Conservation (phyloP, 1,139 yeast genomes). For the Komagataea norvegica region DNA sequence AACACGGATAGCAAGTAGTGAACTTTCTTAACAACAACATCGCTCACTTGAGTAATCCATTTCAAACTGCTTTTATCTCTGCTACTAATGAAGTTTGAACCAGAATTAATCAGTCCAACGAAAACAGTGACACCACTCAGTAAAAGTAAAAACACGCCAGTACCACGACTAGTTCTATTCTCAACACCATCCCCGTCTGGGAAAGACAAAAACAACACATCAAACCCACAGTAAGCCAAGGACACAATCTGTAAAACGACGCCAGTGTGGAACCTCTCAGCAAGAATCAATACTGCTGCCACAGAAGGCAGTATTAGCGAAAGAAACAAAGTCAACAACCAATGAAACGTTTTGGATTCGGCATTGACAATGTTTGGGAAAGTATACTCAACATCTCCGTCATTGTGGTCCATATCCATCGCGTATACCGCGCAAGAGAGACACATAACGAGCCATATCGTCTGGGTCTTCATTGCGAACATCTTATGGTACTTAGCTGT, state of each 20-base stretch:
- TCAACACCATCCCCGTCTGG: conserved; percentile 63
- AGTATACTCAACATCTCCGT: conserved; percentile 27
- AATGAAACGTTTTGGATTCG: conserved; percentile 55
- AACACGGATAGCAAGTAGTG: conserved; percentile 47
- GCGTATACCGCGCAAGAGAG: conserved; percentile 8
- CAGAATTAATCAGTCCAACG: conserved; percentile 51
- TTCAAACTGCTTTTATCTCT: conserved; percentile 19
- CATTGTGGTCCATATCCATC: conserved; percentile 29
- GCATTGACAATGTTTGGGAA: conserved; percentile 38
- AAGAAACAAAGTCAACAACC: conserved; percentile 47
- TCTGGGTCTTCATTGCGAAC: background rate
- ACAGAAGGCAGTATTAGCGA: conserved; percentile 52
- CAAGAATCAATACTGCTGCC: conserved; percentile 49
- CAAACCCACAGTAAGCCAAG: conserved; percentile 49
- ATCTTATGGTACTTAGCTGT: background rate
- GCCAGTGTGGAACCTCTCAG: conserved; percentile 44
- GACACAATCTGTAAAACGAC: conserved; percentile 44
- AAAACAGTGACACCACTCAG: conserved; percentile 45
- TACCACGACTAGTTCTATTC: conserved; percentile 60
- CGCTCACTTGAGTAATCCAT: conserved; percentile 31
- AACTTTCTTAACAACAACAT: conserved; percentile 29
- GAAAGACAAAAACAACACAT: conserved; percentile 51
- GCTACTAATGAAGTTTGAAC: conserved; percentile 43
- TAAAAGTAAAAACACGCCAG: conserved; percentile 54
- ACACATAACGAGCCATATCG: background rate